phyloP scores from a whole-genome alignment of 2,329 filamentous ascomycete species.

The Dactylonectria estremocensis region DNA sequence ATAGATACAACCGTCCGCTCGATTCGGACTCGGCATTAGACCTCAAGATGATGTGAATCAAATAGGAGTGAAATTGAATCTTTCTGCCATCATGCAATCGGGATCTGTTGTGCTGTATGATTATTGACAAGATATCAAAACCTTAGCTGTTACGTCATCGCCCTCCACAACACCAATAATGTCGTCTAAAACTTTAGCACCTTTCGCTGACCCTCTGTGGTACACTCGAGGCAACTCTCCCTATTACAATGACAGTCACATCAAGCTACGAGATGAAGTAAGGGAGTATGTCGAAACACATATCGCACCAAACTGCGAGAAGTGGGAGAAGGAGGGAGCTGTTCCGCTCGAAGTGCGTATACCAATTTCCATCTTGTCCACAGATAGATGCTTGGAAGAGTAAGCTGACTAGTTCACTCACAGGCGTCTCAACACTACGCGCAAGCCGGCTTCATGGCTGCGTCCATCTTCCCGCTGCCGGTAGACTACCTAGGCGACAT shows the following conservation, averaged over 20 bases:
- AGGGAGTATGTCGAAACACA: constrained; percentile 72
- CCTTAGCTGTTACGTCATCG: background rate
- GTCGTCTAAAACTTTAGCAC: background rate
- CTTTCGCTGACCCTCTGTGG: constrained; percentile 13
- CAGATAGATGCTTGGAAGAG: background rate
- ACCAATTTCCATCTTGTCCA: background rate
- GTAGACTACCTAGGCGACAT: background rate
- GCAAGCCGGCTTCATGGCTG: constrained; percentile 7
- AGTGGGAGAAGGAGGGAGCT: constrained; percentile 74
- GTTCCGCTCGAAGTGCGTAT: constrained; percentile 60
- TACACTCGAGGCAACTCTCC: constrained; percentile 50
- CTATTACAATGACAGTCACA: constrained; percentile 76
- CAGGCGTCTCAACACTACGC: constrained; percentile 14
- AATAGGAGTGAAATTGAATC: background rate
- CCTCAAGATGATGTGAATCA: background rate
- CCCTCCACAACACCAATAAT: background rate
- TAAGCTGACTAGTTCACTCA: background rate
- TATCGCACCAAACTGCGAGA: constrained; percentile 70
- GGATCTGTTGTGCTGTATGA: background rate
- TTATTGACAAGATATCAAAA: background rate
- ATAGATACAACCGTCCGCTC: too few relatives aligned
- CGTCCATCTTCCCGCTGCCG: constrained; percentile 1
- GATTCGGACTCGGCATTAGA: background rate
- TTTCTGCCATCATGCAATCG: background rate
- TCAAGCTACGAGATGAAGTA: constrained; percentile 68